Evolutionary conservation across 140 eudicot genomes (phyloP), one percentile per base, ranked within the genome.

Genomic region (Flaveria floridana): DNA sequence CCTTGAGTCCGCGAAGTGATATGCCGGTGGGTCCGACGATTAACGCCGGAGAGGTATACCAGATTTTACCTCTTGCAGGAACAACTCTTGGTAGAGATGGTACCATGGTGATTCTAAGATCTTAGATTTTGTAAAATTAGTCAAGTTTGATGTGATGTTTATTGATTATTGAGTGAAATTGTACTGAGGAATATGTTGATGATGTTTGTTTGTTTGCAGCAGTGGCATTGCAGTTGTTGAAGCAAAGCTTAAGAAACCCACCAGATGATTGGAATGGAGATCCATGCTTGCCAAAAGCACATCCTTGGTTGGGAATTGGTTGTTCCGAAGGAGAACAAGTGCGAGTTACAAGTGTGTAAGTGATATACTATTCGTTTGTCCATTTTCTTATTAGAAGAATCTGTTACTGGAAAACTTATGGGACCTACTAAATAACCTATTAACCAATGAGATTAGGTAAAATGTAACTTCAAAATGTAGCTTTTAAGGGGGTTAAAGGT

Each of bases 251-350:
- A 6, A 74, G 7, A 56, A 88, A 85, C 70, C 81, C 74, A 19
- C 96, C 96, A 19, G 74, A 44, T 16, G 96, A 90, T 80, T 94
- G 99, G 99, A 57, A 12, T 7, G 99, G 96, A 55, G 99, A 94
- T 88, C 99, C 99, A 37, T 94, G 99, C 75, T 73, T 90, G 75
- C 99, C 99, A 19, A 77, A 55, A 74, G 76, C 41, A 53, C 79
- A 88, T 69, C 67, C 89, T 0, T 94, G 99, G 99, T 81, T 80
- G 15, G 97, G 97, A 74, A 80, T 94, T 34, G 15, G 73, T 0
- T 94, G 99, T 79, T 74, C 87, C 0, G 57, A 76, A 15, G 74
- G 77, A 30, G 72, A 77, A 14, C 68, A 77, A 46, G 28, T 78
- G 18, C 86, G 93, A 21, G 75, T 91, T 67, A 18, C 79, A 55